These are phyloP conservation scores for Salix purpurea DNA, from an alignment of 345 rosid genomes.

Conservation along the genomic window DNA sequence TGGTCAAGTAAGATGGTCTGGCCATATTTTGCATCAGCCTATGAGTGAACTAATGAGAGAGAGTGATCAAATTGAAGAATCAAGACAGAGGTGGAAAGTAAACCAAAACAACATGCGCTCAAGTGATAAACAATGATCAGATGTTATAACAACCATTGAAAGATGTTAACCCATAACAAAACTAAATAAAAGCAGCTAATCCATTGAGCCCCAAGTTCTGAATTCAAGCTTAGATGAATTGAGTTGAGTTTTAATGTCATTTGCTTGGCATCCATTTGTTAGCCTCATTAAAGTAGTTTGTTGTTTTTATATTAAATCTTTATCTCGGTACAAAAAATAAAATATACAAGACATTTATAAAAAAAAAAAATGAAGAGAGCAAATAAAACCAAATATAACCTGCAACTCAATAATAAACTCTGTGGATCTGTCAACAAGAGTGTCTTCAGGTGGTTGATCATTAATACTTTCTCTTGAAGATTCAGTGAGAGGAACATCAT, in stretches of 20 bases:
- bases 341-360: too few relatives aligned
- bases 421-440: constrained; percentile 40
- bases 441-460: constrained; percentile 36
- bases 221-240: too few relatives aligned
- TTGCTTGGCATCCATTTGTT: too few relatives aligned
- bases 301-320: too few relatives aligned
- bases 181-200: too few relatives aligned
- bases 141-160: too few relatives aligned
- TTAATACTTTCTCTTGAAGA: constrained; percentile 34
- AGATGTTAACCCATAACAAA: too few relatives aligned
- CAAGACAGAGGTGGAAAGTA: not conserved
- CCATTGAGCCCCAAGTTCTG: too few relatives aligned
- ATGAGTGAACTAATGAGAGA: not conserved
- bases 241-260: too few relatives aligned
- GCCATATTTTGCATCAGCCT: not conserved
- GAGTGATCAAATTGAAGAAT: not conserved
- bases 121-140: not conserved
- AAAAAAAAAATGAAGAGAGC: not conserved
- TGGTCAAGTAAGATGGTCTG: too few relatives aligned
- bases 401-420: constrained; percentile 77
- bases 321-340: not conserved
- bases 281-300: too few relatives aligned
- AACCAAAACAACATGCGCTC: not conserved
- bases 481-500: constrained; percentile 34
- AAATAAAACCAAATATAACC: constrained; percentile 37